A percentile compares a stretch with the other conserved stretches of the same genome.
These are phyloP conservation scores for Abrus precatorius DNA, from an alignment of 306 rosid species.

Conservation along the genomic window DNA sequence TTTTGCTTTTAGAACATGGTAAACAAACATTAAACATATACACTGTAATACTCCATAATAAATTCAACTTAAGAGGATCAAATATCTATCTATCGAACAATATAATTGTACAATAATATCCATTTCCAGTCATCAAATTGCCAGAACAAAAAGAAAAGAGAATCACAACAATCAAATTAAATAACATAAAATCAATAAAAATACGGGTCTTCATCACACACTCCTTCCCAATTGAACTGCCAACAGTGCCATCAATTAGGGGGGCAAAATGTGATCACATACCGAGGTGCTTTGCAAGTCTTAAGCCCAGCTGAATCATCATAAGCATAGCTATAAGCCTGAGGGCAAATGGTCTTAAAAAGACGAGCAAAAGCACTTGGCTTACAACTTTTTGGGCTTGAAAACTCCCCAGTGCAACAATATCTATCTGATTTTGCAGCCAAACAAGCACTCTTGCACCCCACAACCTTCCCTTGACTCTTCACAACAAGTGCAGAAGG, in stretches of 20 bases:
- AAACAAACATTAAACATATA: neutral
- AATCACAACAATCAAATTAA: neutral
- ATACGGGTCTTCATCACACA: neutral
- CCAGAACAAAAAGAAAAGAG: neutral
- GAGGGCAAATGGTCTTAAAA: slow-evolving; percentile 70
- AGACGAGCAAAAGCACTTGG: slow-evolving; percentile 61
- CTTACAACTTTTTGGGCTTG: slow-evolving; percentile 59
- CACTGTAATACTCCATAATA: neutral
- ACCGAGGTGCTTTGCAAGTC: slow-evolving; percentile 62
- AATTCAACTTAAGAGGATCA: neutral
- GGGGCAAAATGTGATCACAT: slow-evolving; percentile 77
- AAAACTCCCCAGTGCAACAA: slow-evolving; percentile 74
- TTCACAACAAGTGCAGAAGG: slow-evolving; percentile 63
- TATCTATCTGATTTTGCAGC: slow-evolving; percentile 66
- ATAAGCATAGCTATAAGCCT: slow-evolving; percentile 73
- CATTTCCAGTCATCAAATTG: slow-evolving; percentile 7
- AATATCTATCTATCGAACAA: neutral
- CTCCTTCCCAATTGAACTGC: neutral
- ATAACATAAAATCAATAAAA: neutral
- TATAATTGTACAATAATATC: neutral
- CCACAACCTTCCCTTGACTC: slow-evolving; percentile 68
- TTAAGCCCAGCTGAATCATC: slow-evolving; percentile 72
- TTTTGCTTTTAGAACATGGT: neutral
- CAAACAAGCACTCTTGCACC: slow-evolving; percentile 83
- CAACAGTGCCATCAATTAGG: slow-evolving; percentile 22